Evolutionary conservation across 2,329 filamentous ascomycete genomes (phyloP).

Genomic region (Diaporthe eres): DNA sequence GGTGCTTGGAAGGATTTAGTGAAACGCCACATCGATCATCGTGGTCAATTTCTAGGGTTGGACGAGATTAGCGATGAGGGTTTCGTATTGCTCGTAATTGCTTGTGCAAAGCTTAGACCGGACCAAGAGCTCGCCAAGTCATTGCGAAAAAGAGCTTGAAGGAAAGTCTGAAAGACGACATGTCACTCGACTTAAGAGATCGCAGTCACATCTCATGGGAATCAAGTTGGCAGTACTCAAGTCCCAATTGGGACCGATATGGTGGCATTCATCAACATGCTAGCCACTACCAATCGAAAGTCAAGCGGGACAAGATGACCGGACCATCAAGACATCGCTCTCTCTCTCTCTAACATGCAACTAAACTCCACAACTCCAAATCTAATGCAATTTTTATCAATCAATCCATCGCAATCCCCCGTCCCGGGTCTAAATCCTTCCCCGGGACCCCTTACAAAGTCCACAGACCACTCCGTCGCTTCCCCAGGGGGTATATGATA

Average conservation of each 20-base stretch:
- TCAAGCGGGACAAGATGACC: not conserved
- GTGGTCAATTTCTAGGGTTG: not conserved
- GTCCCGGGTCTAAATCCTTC: not conserved
- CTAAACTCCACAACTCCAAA: conserved; percentile 12
- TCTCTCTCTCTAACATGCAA: not conserved
- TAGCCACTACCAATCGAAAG: not conserved
- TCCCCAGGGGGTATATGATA: conserved; percentile 69
- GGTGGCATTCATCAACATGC: conserved; percentile 18
- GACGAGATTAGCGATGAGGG: not conserved
- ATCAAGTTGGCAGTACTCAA: not conserved
- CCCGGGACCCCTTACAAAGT: conserved; percentile 58
- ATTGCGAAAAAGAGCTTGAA: not conserved
- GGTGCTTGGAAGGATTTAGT: not conserved
- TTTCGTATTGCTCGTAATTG: not conserved
- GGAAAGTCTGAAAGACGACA: not conserved
- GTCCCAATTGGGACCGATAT: not conserved
- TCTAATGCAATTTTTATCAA: not conserved
- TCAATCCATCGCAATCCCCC: not conserved
- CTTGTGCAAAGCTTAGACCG: not conserved
- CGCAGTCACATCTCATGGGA: not conserved
- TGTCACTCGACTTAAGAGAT: too few relatives aligned
- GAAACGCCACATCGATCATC: not conserved
- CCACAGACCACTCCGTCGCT: conserved; percentile 70
- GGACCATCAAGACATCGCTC: not conserved
- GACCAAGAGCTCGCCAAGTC: not conserved